These are phyloP conservation scores for Phytophthora citricola DNA, from an alignment of 352 stramenopile genomes.

Conservation along the genomic window DNA sequence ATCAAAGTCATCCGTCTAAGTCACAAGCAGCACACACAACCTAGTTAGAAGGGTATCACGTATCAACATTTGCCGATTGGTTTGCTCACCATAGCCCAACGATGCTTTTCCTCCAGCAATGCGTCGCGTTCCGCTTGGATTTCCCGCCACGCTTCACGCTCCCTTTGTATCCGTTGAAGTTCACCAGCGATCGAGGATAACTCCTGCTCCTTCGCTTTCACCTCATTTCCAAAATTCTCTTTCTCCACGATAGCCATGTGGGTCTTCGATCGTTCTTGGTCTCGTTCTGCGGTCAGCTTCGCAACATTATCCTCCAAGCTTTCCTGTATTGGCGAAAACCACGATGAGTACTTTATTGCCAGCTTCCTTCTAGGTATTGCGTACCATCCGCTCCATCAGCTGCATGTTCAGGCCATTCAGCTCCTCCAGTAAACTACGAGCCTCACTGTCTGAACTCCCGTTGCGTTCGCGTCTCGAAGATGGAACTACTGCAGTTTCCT, in stretches of 20 bases:
- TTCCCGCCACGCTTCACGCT: conserved; percentile 77
- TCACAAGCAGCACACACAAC: not conserved
- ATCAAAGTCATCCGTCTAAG: conserved; percentile 73
- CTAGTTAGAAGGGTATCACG: conserved; percentile 7
- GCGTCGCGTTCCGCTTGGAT: conserved; percentile 84
- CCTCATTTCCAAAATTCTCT: conserved; percentile 56
- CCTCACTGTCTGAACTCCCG: conserved; percentile 37
- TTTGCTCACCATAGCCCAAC: conserved; percentile 74
- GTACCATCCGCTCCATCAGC: conserved; percentile 79
- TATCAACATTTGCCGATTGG: not conserved
- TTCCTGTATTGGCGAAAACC: conserved; percentile 47
- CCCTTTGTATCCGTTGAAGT: conserved; percentile 75
- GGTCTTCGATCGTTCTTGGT: conserved; percentile 74
- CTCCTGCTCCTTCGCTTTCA: conserved; percentile 61
- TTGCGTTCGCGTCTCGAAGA: conserved; percentile 31
- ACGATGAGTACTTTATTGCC: not conserved
- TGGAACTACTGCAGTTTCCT: conserved; percentile 33
- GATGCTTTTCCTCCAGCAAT: conserved; percentile 84
- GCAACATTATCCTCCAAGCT: conserved; percentile 73
- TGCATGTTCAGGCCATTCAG: conserved; percentile 89
- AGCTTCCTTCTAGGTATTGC: not conserved
- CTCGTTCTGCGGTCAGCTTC: conserved; percentile 75
- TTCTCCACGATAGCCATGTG: conserved; percentile 74
- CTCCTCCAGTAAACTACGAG: conserved; percentile 82
- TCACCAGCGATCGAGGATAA: conserved; percentile 56